A percentile compares a stretch with the other conserved stretches of the same genome.
phyloP scores from a whole-genome alignment of 1,284 basidiomycete genomes.

The Puccinia coronata region DNA sequence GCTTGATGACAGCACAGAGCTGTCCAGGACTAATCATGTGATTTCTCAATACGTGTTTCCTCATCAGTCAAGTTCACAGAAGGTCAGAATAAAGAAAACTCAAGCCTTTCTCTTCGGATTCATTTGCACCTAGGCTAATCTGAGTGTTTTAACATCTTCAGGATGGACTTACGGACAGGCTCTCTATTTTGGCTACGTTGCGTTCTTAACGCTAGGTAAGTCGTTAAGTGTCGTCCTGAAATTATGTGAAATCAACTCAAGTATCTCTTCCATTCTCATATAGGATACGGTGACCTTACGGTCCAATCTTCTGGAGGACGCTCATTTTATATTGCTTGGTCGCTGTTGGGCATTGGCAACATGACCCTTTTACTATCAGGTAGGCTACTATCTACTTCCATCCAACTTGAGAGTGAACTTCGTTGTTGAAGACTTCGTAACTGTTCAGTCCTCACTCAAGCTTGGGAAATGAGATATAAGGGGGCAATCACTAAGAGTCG shows the following conservation, averaged over 20 bases:
- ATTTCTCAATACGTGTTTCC: background rate
- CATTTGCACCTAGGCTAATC: background rate
- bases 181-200: slow-evolving; percentile 47
- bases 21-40: background rate
- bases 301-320: slow-evolving; percentile 32
- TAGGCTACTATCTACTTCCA: background rate
- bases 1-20: background rate
- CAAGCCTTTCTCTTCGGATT: background rate
- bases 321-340: slow-evolving; percentile 45
- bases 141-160: slow-evolving; percentile 1
- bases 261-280: background rate
- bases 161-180: slow-evolving; percentile 44
- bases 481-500: slow-evolving; percentile 27
- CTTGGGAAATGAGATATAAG: slow-evolving; percentile 45
- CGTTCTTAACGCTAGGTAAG: slow-evolving; percentile 47
- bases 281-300: slow-evolving; percentile 47
- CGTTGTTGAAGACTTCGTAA: background rate
- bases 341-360: slow-evolving; percentile 41
- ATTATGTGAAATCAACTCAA: background rate
- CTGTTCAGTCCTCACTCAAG: slow-evolving; percentile 40
- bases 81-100: slow-evolving; percentile 16
- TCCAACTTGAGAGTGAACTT: background rate
- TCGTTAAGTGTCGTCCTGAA: background rate
- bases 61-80: slow-evolving; percentile 44
- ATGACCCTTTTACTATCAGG: slow-evolving; percentile 49